Evolutionary conservation across 192 early-diverging fungal genomes (phyloP), one percentile per base, ranked within the genome.

Genomic region (Backusella morwellensis): DNA sequence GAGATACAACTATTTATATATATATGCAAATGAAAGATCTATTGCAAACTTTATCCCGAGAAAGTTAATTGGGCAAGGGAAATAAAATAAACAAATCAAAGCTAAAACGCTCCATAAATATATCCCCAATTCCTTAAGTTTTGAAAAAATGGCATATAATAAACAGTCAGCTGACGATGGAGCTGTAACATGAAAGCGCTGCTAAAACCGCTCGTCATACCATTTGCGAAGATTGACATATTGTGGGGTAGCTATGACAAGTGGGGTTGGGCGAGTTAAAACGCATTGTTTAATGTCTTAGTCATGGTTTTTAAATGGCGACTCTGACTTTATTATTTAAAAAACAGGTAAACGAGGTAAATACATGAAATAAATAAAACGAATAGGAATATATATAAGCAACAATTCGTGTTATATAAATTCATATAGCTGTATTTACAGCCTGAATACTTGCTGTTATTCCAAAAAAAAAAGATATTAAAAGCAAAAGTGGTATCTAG

Each of bases 211-310:
- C 23, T 29, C 26, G 56, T 63, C 11, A 26, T 26, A 63, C 56
- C 29, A 12, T 23, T 26, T 9, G 21, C 23, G 11, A 63, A 29
- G 1, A 29, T 63, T 63, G 56, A 63, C 56, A 63, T 63, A 29
- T 63, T 63, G 56, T 63, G 56, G 56, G 56, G 56, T 63, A 63
- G 11, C 26, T 12, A 59, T 63, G 56, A 63, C 56, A 63, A 63
- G 56, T 63, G 56, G 56, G 56, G 56, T 63, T 63, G 8, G 23
- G 23, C 56, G 56, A 63, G 56, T 63, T 63, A 63, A 63, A 63
- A 63, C 29, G 21, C 56, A 63, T 63, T 63, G 56, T 29, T 63
- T 29, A 63, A 29, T 63, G 56, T 63, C 56, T 63, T 63, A 63
- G 56, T 63, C 56, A 63, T 63, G 23, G 23, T 63, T 63, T 44